These are phyloP conservation scores for Chaetomiaceae sp. DNA, from an alignment of 2,329 filamentous ascomycete species.

Conservation along the genomic window DNA sequence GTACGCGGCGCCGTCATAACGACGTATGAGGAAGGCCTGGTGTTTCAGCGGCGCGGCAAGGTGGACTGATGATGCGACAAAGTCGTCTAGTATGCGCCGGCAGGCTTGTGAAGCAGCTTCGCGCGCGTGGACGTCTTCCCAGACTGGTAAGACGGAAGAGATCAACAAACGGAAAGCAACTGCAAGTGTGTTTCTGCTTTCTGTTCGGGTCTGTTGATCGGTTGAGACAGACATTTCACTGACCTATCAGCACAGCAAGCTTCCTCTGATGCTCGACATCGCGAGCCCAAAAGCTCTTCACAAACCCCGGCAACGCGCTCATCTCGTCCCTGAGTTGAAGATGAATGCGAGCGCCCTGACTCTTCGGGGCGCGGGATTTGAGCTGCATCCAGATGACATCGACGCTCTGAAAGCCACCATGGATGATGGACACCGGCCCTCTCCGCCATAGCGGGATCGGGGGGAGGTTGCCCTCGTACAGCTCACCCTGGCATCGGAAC, in stretches of 20 bases:
- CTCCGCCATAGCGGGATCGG: neutral
- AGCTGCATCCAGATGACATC: slow-evolving; percentile 12
- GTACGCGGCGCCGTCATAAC: neutral
- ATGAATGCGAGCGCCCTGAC: neutral
- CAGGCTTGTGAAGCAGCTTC: neutral
- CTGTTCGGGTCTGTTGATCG: too few species aligned
- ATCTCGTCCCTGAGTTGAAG: slow-evolving; percentile 4
- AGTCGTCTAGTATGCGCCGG: slow-evolving; percentile 1
- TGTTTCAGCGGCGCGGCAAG: slow-evolving; percentile 2
- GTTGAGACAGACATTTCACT: too few species aligned
- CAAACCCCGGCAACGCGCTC: slow-evolving; percentile 5
- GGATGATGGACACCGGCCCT: neutral
- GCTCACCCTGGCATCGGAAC: slow-evolving; percentile 1
- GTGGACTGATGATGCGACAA: slow-evolving; percentile 5
- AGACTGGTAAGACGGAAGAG: neutral
- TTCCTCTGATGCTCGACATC: slow-evolving; percentile 6
- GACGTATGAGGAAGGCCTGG: neutral
- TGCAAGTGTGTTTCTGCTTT: too few species aligned
- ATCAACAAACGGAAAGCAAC: neutral
- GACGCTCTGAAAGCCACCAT: slow-evolving; percentile 1
- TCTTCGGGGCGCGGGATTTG: neutral
- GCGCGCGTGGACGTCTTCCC: slow-evolving; percentile 1
- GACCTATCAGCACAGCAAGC: slow-evolving; percentile 6
- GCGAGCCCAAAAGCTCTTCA: slow-evolving; percentile 3
- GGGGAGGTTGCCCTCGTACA: slow-evolving; percentile 3